These are phyloP conservation scores for Amauroascus niger DNA, from an alignment of 2,329 filamentous ascomycete species.

Conservation along the genomic window DNA sequence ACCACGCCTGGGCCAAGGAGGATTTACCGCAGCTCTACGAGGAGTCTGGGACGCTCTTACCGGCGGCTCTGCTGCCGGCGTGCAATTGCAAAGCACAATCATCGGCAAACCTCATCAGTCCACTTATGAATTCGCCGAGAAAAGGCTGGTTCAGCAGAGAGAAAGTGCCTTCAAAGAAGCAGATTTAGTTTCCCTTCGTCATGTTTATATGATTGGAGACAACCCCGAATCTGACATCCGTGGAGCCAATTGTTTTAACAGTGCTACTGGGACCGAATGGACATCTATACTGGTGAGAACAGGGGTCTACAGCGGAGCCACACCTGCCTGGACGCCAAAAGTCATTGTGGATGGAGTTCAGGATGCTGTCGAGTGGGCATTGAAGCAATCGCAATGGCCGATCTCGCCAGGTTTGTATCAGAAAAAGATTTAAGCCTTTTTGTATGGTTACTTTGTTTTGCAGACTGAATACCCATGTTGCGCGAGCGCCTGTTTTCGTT, in stretches of 20 bases:
- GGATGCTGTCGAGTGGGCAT: constrained; percentile 66
- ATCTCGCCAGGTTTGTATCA: background rate
- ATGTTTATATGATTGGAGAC: constrained; percentile 91
- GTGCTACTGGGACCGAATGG: constrained; percentile 62
- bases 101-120: constrained; percentile 72
- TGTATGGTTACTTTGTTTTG: background rate
- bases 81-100: constrained; percentile 52
- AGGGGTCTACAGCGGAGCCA: constrained; percentile 57
- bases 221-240: constrained; percentile 84
- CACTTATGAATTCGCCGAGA: constrained; percentile 79
- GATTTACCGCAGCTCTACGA: constrained; percentile 70
- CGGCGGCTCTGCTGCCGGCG: constrained; percentile 43
- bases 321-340: constrained; percentile 53
- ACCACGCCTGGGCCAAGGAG: constrained; percentile 82
- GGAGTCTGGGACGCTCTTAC: constrained; percentile 71
- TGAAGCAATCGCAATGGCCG: constrained; percentile 45
- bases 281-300: constrained; percentile 66
- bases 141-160: constrained; percentile 55
- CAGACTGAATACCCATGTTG: constrained; percentile 1
- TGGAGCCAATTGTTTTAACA: constrained; percentile 69
- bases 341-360: constrained; percentile 64
- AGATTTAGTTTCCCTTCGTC: constrained; percentile 45
- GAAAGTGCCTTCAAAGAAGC: constrained; percentile 37
- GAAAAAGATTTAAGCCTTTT: background rate
- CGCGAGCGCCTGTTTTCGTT: background rate